These are phyloP conservation scores for Aspergillus biplanus DNA, from an alignment of 495 filamentous ascomycete genomes.

Conservation along the genomic window DNA sequence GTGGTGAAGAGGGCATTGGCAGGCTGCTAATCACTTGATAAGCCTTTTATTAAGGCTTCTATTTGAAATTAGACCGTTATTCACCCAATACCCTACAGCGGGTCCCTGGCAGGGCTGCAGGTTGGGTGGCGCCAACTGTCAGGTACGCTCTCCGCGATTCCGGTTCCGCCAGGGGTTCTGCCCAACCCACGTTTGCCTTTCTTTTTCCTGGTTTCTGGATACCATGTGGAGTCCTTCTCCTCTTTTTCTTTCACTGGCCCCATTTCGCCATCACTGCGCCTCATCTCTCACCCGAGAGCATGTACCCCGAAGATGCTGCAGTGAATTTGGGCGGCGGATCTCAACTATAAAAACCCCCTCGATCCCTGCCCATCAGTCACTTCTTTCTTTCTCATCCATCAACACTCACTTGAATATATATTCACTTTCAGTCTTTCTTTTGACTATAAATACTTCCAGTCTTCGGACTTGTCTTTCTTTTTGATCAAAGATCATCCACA, in stretches of 20 bases:
- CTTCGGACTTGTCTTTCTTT: slow-evolving; percentile 20
- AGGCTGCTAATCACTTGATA: not conserved
- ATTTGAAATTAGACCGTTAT: not conserved
- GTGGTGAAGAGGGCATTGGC: not conserved
- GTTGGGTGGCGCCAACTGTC: slow-evolving; percentile 16
- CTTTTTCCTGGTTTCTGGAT: slow-evolving; percentile 18
- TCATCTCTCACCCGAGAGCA: slow-evolving; percentile 3
- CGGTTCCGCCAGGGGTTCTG: slow-evolving; percentile 13
- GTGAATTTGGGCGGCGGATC: slow-evolving; percentile 9
- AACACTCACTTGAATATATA: slow-evolving; percentile 24
- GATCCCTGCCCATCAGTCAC: slow-evolving; percentile 7
- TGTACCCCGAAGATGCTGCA: not conserved
- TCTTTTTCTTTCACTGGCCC: slow-evolving; percentile 15
- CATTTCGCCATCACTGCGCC: slow-evolving; percentile 17
- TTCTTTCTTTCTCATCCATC: slow-evolving; percentile 17
- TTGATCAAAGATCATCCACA: slow-evolving; percentile 12
- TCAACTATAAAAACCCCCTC: slow-evolving; percentile 17
- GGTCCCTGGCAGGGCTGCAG: not conserved
- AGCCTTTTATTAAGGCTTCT: not conserved
- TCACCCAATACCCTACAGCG: not conserved
- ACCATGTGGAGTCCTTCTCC: slow-evolving; percentile 17
- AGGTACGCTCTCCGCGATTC: slow-evolving; percentile 11
- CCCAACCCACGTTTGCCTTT: slow-evolving; percentile 9
- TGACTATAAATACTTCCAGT: slow-evolving; percentile 21
- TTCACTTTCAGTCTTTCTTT: slow-evolving; percentile 28